phyloP scores from a whole-genome alignment of 208 protist genomes.

The Lotmaria passim region DNA sequence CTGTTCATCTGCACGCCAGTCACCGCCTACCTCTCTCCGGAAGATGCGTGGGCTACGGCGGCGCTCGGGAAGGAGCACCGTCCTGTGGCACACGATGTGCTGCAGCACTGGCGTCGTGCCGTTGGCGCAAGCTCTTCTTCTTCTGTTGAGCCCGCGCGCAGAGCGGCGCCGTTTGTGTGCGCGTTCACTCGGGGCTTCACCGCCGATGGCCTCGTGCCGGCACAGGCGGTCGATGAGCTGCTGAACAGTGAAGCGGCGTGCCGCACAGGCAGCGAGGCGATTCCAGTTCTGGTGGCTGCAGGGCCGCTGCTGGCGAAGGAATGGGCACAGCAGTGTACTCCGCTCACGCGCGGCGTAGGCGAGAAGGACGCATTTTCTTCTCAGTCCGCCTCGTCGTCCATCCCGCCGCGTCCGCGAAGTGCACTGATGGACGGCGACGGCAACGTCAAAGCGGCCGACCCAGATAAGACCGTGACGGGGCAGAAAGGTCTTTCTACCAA shows the following conservation, averaged over 20 bases:
- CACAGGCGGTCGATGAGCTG: conserved; percentile 29
- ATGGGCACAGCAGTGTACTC: conserved; percentile 55
- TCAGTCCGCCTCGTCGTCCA: neutral
- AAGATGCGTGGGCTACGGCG: conserved; percentile 25
- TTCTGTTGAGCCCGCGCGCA: neutral
- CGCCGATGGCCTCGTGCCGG: conserved; percentile 43
- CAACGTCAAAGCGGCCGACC: neutral
- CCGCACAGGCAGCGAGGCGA: neutral
- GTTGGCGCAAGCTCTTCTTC: neutral
- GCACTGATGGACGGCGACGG: conserved; percentile 6
- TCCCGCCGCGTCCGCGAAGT: conserved; percentile 20
- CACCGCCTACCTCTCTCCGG: conserved; percentile 17
- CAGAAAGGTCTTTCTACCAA: too few relatives aligned
- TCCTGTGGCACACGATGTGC: conserved; percentile 21
- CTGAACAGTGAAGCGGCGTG: conserved; percentile 13
- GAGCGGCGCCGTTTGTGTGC: conserved; percentile 24
- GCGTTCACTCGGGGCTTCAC: conserved; percentile 66
- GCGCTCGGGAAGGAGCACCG: conserved; percentile 14
- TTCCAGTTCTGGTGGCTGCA: conserved; percentile 55
- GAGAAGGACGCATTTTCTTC: conserved; percentile 3
- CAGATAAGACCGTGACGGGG: neutral
- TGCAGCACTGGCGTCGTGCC: conserved; percentile 29
- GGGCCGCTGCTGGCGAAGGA: conserved; percentile 73
- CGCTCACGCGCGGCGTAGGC: neutral
- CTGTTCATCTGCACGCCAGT: conserved; percentile 39